Conservation (phyloP, 208 protist species). For the Trypanosoma cruzi region DNA sequence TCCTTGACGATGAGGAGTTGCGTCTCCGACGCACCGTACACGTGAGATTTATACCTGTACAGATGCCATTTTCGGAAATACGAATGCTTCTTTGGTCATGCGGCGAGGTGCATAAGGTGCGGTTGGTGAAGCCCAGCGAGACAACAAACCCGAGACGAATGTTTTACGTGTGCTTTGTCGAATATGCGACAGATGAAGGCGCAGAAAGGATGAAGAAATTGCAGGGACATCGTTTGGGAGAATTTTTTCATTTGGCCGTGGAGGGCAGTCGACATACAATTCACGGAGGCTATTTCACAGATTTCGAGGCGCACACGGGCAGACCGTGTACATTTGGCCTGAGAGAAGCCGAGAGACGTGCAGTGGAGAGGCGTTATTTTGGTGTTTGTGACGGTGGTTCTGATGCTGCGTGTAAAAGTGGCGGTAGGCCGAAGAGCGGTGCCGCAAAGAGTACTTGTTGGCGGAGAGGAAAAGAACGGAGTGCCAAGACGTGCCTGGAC, state of each 20-base stretch:
- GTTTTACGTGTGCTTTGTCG: slow-evolving; percentile 51
- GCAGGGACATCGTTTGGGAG: slow-evolving; percentile 20
- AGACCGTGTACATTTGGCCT: slow-evolving; percentile 53
- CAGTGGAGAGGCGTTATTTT: slow-evolving; percentile 15
- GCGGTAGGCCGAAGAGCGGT: background rate
- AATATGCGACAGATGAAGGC: slow-evolving; percentile 36
- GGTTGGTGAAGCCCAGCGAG: slow-evolving; percentile 29
- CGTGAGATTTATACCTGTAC: slow-evolving; percentile 37
- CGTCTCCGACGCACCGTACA: slow-evolving; percentile 36
- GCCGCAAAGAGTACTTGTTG: background rate
- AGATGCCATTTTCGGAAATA: slow-evolving; percentile 24
- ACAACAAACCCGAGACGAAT: slow-evolving; percentile 23
- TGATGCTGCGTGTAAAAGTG: background rate
- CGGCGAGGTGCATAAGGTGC: slow-evolving; percentile 43
- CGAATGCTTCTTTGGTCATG: slow-evolving; percentile 34
- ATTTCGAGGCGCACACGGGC: slow-evolving; percentile 31
- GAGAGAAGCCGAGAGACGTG: slow-evolving; percentile 9
- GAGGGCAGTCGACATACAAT: slow-evolving; percentile 32
- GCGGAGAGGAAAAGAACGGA: background rate
- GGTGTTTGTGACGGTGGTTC: background rate
- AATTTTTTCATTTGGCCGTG: slow-evolving; percentile 27
- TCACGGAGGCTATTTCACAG: slow-evolving; percentile 37
- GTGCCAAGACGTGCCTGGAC: too few relatives aligned
- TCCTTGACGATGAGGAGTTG: background rate
- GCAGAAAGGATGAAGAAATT: slow-evolving; percentile 17